These are phyloP conservation scores for Penicillium psychrofluorescens DNA, from an alignment of 495 filamentous ascomycete species.

Conservation along the genomic window DNA sequence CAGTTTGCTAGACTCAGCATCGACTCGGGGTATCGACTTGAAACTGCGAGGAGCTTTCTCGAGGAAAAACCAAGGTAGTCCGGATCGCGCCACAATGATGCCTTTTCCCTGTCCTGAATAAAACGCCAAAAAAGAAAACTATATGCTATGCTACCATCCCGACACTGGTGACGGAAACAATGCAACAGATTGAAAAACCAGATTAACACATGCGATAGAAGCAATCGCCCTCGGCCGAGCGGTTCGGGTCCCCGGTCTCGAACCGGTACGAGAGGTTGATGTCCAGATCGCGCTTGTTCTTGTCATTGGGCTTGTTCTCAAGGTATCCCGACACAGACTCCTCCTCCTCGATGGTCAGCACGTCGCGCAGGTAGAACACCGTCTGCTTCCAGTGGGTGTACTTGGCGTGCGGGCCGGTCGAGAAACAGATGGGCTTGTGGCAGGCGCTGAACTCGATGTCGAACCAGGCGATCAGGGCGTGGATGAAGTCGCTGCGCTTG, in stretches of 20 bases:
- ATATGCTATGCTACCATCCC: slow-evolving; percentile 25
- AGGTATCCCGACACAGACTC: slow-evolving; percentile 67
- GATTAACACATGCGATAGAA: slow-evolving; percentile 77
- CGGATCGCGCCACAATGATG: slow-evolving; percentile 42
- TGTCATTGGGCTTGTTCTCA: slow-evolving; percentile 79
- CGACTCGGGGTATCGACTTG: slow-evolving; percentile 48
- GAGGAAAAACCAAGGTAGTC: slow-evolving; percentile 5
- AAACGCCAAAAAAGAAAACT: slow-evolving; percentile 29
- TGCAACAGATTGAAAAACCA: background rate
- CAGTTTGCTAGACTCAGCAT: slow-evolving; percentile 39
- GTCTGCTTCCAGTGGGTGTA: slow-evolving; percentile 96
- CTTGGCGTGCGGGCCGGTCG: slow-evolving; percentile 81
- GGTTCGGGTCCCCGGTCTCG: slow-evolving; percentile 61
- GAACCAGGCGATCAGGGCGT: slow-evolving; percentile 96
- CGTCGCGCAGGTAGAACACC: slow-evolving; percentile 80
- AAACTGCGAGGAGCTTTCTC: slow-evolving; percentile 46
- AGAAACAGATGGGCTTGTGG: slow-evolving; percentile 79
- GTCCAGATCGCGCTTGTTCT: slow-evolving; percentile 92
- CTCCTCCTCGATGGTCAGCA: slow-evolving; percentile 73
- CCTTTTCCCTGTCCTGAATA: slow-evolving; percentile 33
- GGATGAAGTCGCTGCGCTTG: slow-evolving; percentile 81
- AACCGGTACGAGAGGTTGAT: slow-evolving; percentile 80
- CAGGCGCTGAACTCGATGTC: slow-evolving; percentile 97
- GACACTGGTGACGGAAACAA: slow-evolving; percentile 7
- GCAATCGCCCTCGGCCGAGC: slow-evolving; percentile 61